These are phyloP conservation scores for Collybia sp. DNA, from an alignment of 768 basidiomycete species.

Conservation along the genomic window DNA sequence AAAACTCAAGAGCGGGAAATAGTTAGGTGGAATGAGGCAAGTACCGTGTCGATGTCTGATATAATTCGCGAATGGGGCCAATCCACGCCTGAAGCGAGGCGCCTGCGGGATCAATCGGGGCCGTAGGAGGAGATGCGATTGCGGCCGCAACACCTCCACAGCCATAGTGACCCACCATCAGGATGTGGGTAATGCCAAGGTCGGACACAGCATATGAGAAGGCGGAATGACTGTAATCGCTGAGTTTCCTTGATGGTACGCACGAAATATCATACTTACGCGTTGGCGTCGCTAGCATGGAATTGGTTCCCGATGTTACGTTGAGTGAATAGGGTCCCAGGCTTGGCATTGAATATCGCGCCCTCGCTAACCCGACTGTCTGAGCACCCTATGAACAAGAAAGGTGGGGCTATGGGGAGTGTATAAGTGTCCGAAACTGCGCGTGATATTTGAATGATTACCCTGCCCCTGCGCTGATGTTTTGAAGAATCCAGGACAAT, in stretches of 20 bases:
- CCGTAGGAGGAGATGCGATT: constrained; percentile 6
- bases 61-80: constrained; percentile 16
- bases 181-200: constrained; percentile 14
- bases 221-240: constrained; percentile 11
- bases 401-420: constrained; percentile 9
- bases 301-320: constrained; percentile 19
- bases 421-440: too few relatives aligned
- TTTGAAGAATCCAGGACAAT: too few relatives aligned
- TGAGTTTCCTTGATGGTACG: not conserved
- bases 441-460: too few relatives aligned
- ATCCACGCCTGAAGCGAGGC: constrained; percentile 17
- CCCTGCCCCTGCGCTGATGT: too few relatives aligned
- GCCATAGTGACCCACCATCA: constrained; percentile 21
- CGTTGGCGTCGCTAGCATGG: constrained; percentile 10
- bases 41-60: constrained; percentile 13
- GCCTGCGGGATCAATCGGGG: constrained; percentile 5
- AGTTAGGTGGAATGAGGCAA: not conserved
- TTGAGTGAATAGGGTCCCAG: constrained; percentile 17
- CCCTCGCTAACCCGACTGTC: constrained; percentile 19
- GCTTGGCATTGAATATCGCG: constrained; percentile 15
- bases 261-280: constrained; percentile 6
- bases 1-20: not conserved
- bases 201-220: constrained; percentile 13
- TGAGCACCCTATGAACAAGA: constrained; percentile 16
- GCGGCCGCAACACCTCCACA: constrained; percentile 17